Evolutionary conservation across 176 grass and related monocot genomes (phyloP).

Genomic region (Lolium perenne): DNA sequence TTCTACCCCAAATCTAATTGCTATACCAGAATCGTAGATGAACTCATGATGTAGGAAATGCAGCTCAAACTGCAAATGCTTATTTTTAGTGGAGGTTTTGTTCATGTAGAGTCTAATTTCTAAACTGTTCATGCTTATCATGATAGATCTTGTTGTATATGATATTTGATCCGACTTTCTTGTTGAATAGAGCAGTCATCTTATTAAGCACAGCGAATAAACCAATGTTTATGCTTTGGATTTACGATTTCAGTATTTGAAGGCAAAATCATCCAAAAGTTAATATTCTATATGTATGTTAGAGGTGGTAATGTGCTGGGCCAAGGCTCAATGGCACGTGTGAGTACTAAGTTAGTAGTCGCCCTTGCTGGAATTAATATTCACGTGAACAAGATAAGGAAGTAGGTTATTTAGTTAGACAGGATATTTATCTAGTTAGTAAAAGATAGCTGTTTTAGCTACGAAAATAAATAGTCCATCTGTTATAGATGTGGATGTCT

Average conservation of each 20-base stretch:
- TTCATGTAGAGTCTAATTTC: neutral
- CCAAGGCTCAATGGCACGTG: neutral
- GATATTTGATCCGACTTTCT: neutral
- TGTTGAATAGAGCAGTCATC: neutral
- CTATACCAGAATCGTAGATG: neutral
- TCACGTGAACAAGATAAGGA: neutral
- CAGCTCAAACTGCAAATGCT: neutral
- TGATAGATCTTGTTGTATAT: slow-evolving; percentile 12
- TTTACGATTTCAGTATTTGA: slow-evolving; percentile 13
- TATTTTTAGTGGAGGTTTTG: neutral
- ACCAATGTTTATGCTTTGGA: neutral
- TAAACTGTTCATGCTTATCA: neutral
- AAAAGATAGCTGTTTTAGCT: slow-evolving; percentile 4
- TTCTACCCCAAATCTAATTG: slow-evolving; percentile 29
- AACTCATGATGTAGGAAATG: neutral
- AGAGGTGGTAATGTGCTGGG: neutral
- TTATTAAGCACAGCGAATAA: neutral
- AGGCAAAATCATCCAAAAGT: neutral
- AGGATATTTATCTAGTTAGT: neutral
- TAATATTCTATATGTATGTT: neutral
- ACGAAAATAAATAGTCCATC: neutral
- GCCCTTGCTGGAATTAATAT: neutral
- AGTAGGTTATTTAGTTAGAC: neutral
- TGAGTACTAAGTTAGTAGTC: neutral
- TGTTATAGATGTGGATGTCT: no score